These are phyloP conservation scores for Dinochytrium kinnereticum DNA, from an alignment of 371 early-diverging fungal genomes.

Conservation along the genomic window DNA sequence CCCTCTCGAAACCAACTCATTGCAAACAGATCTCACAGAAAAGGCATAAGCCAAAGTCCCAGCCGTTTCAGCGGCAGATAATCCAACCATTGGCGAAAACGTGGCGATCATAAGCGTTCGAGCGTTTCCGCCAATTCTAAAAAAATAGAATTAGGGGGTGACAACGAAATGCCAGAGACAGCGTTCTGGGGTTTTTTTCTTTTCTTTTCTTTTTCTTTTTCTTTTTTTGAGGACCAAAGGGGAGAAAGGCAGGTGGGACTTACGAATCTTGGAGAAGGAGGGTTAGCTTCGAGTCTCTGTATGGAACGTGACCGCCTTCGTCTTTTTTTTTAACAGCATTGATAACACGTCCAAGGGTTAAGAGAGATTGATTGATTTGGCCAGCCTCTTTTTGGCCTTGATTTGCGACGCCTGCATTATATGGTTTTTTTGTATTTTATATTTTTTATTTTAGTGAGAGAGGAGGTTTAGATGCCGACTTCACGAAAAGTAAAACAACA, in stretches of 20 bases:
- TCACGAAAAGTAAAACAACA: too few species aligned
- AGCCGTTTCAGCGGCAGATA: not conserved
- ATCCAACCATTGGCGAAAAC: not conserved
- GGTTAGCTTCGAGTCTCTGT: constrained; percentile 97
- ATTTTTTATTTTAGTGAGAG: too few species aligned
- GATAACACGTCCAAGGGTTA: constrained; percentile 97
- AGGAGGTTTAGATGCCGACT: too few species aligned
- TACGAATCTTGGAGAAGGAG: constrained; percentile 66
- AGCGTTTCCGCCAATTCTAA: not conserved
- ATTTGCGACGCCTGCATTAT: not conserved
- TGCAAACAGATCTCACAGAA: not conserved
- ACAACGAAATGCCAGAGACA: not conserved
- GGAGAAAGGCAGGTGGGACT: not conserved
- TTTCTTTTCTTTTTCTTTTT: too few species aligned
- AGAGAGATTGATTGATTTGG: constrained; percentile 90
- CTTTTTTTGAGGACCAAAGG: too few species aligned
- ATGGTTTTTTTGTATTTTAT: too few species aligned
- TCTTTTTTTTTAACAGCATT: constrained; percentile 79
- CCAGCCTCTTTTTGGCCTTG: constrained; percentile 33
- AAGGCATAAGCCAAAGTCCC: not conserved
- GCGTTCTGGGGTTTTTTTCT: too few species aligned
- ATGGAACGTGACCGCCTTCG: constrained; percentile 74
- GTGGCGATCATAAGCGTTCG: not conserved
- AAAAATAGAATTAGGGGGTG: not conserved
- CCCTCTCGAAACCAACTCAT: not conserved